Evolutionary conservation across 768 basidiomycete species (phyloP).

Genomic region (Lactarius sp.): DNA sequence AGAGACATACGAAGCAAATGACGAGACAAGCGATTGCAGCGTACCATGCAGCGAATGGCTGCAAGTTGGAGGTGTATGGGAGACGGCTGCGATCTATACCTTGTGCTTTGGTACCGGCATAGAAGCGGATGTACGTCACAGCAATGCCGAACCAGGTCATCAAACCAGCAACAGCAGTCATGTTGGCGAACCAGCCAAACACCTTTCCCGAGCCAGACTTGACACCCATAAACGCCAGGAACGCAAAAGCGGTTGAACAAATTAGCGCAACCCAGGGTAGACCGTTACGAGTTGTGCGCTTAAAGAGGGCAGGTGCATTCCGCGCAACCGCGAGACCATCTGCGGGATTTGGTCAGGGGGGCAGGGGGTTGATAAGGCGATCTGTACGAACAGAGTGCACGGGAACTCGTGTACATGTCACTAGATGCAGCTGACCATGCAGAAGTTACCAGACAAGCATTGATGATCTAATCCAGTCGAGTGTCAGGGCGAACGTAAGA

Average conservation of each 20-base stretch:
- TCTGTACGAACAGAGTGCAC: constrained; percentile 58
- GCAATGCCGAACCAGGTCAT: constrained; percentile 49
- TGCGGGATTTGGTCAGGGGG: constrained; percentile 29
- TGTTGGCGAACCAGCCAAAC: constrained; percentile 73
- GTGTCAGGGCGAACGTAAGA: not conserved
- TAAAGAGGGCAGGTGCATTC: constrained; percentile 80
- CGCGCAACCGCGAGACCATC: constrained; percentile 77
- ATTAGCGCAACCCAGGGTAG: constrained; percentile 70
- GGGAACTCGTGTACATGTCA: constrained; percentile 85
- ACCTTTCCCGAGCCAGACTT: constrained; percentile 61
- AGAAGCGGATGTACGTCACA: constrained; percentile 62
- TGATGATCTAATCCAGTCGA: constrained; percentile 53
- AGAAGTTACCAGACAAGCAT: constrained; percentile 77
- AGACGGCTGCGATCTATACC: constrained; percentile 66
- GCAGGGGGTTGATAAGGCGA: not conserved
- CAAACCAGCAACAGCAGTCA: constrained; percentile 44
- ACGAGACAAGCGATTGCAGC: constrained; percentile 35
- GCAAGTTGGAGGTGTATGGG: constrained; percentile 62
- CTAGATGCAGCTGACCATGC: constrained; percentile 91
- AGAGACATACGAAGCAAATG: constrained; percentile 54
- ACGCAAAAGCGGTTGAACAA: constrained; percentile 51
- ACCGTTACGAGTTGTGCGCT: constrained; percentile 57
- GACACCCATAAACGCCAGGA: constrained; percentile 84
- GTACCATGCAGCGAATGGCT: constrained; percentile 71
- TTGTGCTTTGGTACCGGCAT: constrained; percentile 72